Conservation (phyloP, 2,329 filamentous ascomycete genomes). For the Cladosporium sp. region DNA sequence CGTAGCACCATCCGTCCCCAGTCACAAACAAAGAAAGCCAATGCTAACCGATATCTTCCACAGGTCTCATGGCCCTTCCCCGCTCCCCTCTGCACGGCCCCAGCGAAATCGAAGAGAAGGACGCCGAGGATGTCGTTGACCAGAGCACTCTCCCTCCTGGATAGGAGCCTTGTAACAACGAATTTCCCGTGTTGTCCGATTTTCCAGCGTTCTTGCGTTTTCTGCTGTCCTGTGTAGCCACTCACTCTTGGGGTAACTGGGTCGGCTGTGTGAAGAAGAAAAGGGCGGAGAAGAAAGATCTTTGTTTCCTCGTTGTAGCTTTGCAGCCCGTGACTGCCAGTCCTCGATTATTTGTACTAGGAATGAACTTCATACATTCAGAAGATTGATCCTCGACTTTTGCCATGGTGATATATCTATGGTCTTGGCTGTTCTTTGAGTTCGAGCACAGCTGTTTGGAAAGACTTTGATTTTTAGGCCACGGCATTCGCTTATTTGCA, state of each 20-base stretch:
- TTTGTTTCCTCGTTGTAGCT: not conserved
- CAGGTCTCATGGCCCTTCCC: slow-evolving; percentile 88
- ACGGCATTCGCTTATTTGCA: not conserved
- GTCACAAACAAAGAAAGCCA: not conserved
- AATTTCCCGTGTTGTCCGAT: not conserved
- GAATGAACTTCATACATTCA: not conserved
- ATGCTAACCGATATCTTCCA: slow-evolving; percentile 23
- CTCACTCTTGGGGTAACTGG: not conserved
- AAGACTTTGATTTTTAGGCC: not conserved
- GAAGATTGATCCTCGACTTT: not conserved
- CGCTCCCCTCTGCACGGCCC: slow-evolving; percentile 81
- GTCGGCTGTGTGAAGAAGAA: not conserved
- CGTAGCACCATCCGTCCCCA: not conserved
- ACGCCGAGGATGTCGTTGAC: slow-evolving; percentile 92
- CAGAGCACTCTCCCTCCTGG: slow-evolving; percentile 90
- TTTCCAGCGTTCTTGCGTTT: slow-evolving; percentile 15
- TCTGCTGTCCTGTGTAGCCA: not conserved
- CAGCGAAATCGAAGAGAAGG: slow-evolving; percentile 74
- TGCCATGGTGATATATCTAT: not conserved
- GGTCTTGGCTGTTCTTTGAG: not conserved
- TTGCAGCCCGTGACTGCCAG: not conserved
- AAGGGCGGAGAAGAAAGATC: not conserved
- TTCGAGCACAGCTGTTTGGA: not conserved
- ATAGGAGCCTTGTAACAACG: slow-evolving; percentile 46
- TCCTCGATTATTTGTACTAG: not conserved